These are phyloP conservation scores for Scheffersomyces lignicola DNA, from an alignment of 1,139 yeast genomes.

Conservation along the genomic window DNA sequence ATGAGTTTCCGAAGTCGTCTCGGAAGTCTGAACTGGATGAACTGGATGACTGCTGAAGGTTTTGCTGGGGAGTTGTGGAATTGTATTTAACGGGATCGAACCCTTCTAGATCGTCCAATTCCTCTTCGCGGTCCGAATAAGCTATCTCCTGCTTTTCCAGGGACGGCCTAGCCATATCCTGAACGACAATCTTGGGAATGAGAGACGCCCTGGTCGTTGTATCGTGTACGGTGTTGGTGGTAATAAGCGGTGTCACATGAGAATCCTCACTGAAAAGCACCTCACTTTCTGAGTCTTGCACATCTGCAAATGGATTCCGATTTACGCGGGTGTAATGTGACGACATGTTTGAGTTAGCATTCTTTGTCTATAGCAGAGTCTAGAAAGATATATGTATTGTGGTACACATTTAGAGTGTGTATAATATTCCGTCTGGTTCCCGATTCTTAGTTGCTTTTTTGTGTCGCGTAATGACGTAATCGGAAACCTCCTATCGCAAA, in stretches of 20 bases:
- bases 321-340: no score
- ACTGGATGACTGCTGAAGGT: not conserved
- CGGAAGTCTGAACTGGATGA: slow-evolving; percentile 2
- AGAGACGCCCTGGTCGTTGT: not conserved
- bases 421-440: no score
- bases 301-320: no score
- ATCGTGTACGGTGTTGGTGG: not conserved
- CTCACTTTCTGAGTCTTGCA: no score
- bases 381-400: no score
- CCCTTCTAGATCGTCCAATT: not conserved
- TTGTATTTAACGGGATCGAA: not conserved
- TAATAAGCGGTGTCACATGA: not conserved
- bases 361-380: no score
- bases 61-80: not conserved
- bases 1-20: slow-evolving; percentile 39
- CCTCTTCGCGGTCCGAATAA: not conserved
- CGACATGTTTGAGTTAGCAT: no score
- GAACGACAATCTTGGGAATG: slow-evolving; percentile 2
- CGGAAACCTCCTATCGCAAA: no score
- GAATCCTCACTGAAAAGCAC: not conserved
- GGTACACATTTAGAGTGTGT: no score
- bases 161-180: slow-evolving; percentile 3
- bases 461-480: no score
- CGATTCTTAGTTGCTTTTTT: no score
- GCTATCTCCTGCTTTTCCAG: not conserved